phyloP scores from a whole-genome alignment of 2,329 filamentous ascomycete genomes.

The Pseudonectria foliicola region DNA sequence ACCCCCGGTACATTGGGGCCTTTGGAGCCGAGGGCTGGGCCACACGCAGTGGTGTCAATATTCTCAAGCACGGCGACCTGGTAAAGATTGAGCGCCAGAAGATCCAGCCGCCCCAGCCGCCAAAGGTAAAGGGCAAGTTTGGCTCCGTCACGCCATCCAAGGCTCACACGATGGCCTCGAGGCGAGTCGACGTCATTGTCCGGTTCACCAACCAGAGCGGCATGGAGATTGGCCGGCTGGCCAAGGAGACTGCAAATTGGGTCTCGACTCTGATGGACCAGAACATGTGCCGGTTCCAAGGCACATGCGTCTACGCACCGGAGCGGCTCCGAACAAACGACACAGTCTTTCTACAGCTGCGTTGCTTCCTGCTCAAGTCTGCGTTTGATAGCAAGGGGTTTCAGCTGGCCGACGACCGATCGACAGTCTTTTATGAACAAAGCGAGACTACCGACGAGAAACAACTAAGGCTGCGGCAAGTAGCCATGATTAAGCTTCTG shows the following conservation, averaged over 20 bases:
- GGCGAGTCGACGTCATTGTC: conserved; percentile 78
- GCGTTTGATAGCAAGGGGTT: conserved; percentile 63
- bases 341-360: conserved; percentile 84
- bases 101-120: conserved; percentile 50
- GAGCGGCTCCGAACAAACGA: conserved; percentile 84
- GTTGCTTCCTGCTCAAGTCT: conserved; percentile 64
- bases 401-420: conserved; percentile 60
- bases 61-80: conserved; percentile 75
- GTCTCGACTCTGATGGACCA: conserved; percentile 90
- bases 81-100: conserved; percentile 83
- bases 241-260: conserved; percentile 84
- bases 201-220: conserved; percentile 77
- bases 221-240: conserved; percentile 77
- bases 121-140: conserved; percentile 38
- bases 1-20: conserved; percentile 71
- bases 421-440: conserved; percentile 70
- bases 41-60: conserved; percentile 68
- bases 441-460: conserved; percentile 83
- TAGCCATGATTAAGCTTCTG: conserved; percentile 81
- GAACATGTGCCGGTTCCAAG: conserved; percentile 79
- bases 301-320: conserved; percentile 80
- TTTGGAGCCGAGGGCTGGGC: conserved; percentile 92
- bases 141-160: conserved; percentile 28
- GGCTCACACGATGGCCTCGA: conserved; percentile 46
- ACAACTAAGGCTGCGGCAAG: conserved; percentile 72